These are phyloP conservation scores for Selaginella moellendorffii DNA, from an alignment of 75 land plant species.

Conservation along the genomic window DNA sequence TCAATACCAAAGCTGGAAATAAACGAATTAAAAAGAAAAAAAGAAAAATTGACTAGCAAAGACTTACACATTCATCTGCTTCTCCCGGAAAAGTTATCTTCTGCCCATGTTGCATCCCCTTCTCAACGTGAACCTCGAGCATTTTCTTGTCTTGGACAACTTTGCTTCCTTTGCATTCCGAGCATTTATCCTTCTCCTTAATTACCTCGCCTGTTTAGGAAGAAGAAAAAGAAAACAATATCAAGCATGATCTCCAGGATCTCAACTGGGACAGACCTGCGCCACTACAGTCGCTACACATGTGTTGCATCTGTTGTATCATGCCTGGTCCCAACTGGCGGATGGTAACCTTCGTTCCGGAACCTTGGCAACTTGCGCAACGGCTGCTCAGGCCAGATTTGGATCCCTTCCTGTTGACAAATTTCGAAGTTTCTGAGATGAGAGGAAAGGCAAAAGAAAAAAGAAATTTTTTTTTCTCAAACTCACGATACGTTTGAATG, in stretches of 20 bases:
- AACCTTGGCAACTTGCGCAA: slow-evolving; percentile 66
- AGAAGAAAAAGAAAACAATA: too few relatives aligned
- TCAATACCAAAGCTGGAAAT: background rate
- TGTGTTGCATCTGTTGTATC: slow-evolving; percentile 91
- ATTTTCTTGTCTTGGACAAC: slow-evolving; percentile 80
- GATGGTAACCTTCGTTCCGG: slow-evolving; percentile 46
- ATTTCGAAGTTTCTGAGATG: background rate
- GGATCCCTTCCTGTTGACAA: slow-evolving; percentile 40
- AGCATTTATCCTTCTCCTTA: slow-evolving; percentile 63
- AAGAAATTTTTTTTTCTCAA: background rate
- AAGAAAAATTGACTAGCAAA: background rate
- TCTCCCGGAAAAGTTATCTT: slow-evolving; percentile 69
- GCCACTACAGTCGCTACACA: slow-evolving; percentile 63
- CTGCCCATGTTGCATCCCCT: slow-evolving; percentile 88
- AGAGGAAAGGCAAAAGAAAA: background rate
- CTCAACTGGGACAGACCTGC: slow-evolving; percentile 28
- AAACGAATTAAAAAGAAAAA: background rate
- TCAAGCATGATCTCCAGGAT: too few relatives aligned
- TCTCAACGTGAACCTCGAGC: slow-evolving; percentile 68
- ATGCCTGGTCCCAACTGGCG: slow-evolving; percentile 72
- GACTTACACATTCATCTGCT: slow-evolving; percentile 9
- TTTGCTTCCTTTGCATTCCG: slow-evolving; percentile 79
- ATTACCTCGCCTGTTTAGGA: background rate
- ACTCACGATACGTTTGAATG: background rate
- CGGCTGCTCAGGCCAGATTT: slow-evolving; percentile 57